These are phyloP conservation scores for Ganoderma multipileum DNA, from an alignment of 1,284 basidiomycete genomes.

Conservation along the genomic window DNA sequence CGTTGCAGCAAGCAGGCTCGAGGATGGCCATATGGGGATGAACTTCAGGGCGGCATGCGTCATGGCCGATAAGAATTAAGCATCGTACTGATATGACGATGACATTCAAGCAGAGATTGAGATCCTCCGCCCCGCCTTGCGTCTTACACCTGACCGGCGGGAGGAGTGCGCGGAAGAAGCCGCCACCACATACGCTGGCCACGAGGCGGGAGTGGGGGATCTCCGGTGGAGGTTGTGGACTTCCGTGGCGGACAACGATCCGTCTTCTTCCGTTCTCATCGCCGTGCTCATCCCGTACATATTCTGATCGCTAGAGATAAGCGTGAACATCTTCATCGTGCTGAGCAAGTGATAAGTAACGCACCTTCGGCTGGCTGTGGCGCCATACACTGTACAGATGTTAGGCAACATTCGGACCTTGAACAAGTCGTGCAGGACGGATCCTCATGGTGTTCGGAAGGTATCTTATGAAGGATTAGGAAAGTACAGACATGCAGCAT, in stretches of 20 bases:
- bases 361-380: not conserved
- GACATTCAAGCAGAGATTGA: not conserved
- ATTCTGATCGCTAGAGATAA: not conserved
- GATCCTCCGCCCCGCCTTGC: not conserved
- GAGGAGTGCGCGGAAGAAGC: slow-evolving; percentile 16
- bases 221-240: not conserved
- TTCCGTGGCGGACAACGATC: not conserved
- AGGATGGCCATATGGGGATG: not conserved
- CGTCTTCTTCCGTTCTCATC: not conserved
- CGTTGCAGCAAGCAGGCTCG: not conserved
- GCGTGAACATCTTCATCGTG: not conserved
- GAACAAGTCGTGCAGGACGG: not conserved
- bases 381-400: not conserved
- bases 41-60: not conserved
- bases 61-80: slow-evolving; percentile 5
- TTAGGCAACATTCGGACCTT: not conserved
- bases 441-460: not conserved
- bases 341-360: not conserved
- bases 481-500: too few species aligned
- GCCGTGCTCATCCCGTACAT: not conserved
- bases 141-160: slow-evolving; percentile 7
- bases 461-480: not conserved
- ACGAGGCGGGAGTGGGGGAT: slow-evolving; percentile 4
- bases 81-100: not conserved
- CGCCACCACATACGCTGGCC: slow-evolving; percentile 10